These are phyloP conservation scores for Beauveria sp. DNA, from an alignment of 2,329 filamentous ascomycete genomes.

Conservation along the genomic window DNA sequence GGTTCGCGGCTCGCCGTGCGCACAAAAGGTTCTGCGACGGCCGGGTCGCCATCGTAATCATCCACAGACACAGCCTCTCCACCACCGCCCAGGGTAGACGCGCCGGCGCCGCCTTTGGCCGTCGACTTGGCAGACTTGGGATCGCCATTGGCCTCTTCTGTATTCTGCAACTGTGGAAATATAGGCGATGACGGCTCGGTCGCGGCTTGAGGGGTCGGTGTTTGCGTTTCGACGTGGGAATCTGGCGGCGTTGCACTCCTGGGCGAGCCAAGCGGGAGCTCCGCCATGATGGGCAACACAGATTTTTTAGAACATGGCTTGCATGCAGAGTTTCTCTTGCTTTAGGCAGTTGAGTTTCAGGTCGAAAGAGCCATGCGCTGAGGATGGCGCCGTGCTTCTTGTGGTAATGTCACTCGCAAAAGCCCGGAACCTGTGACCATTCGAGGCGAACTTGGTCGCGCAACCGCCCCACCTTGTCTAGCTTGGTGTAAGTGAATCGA, in stretches of 20 bases:
- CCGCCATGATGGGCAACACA: neutral
- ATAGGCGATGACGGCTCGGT: constrained; percentile 18
- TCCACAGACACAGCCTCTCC: constrained; percentile 43
- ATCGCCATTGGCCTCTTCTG: constrained; percentile 21
- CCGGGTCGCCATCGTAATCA: constrained; percentile 51
- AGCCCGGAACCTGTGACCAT: neutral
- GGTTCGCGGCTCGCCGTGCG: constrained; percentile 47
- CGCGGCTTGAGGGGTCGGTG: neutral
- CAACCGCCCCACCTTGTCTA: constrained; percentile 1
- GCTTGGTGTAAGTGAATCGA: neutral
- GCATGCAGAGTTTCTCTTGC: neutral
- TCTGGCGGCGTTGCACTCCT: neutral
- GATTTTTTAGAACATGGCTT: neutral
- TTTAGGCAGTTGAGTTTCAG: neutral
- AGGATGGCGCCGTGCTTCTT: neutral
- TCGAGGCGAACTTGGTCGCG: neutral
- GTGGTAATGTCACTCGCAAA: neutral
- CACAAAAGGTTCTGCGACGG: constrained; percentile 49
- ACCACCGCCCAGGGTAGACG: constrained; percentile 49
- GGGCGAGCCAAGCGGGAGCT: neutral
- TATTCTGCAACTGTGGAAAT: constrained; percentile 30
- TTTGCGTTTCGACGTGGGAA: neutral
- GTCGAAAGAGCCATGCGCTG: neutral
- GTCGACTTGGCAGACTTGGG: neutral
- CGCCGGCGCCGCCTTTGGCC: constrained; percentile 30